A percentile compares a stretch with the other conserved stretches of the same genome.
Evolutionary conservation across 2,329 filamentous ascomycete species (phyloP).

Genomic region (Trichoderma arundinaceum): DNA sequence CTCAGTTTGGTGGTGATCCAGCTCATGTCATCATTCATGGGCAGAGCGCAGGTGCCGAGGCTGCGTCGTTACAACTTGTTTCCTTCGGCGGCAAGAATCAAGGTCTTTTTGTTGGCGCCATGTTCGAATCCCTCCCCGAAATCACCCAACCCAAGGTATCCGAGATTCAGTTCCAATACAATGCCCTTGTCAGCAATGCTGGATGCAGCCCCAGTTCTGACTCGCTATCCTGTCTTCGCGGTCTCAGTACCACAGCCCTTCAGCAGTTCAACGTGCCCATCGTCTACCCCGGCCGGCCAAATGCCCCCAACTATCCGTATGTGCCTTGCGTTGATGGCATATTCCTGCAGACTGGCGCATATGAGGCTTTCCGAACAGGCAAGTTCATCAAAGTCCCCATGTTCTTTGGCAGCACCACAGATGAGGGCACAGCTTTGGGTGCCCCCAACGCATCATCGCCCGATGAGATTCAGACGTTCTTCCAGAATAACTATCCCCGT

Average conservation of each 20-base stretch:
- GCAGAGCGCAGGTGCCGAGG: conserved; percentile 69
- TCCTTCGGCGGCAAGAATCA: conserved; percentile 57
- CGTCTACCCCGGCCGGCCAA: conserved; percentile 38
- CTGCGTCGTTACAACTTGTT: conserved; percentile 66
- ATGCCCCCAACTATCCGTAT: conserved; percentile 57
- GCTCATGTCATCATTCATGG: conserved; percentile 71
- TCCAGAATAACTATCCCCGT: conserved; percentile 24
- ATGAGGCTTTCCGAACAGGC: conserved; percentile 54
- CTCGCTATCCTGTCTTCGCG: conserved; percentile 54
- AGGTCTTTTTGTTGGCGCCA: conserved; percentile 57
- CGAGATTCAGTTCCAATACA: conserved; percentile 29
- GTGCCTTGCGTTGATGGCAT: conserved; percentile 60
- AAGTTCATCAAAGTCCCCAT: conserved; percentile 60
- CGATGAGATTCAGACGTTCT: conserved; percentile 13
- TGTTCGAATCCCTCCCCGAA: conserved; percentile 59
- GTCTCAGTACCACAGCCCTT: conserved; percentile 48
- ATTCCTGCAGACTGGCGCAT: conserved; percentile 56
- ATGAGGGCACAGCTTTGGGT: conserved; percentile 47
- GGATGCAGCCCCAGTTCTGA: conserved; percentile 39
- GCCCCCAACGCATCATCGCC: conserved; percentile 26
- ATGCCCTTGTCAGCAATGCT: conserved; percentile 20
- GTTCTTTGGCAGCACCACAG: conserved; percentile 51
- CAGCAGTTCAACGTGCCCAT: conserved; percentile 52
- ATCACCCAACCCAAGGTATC: conserved; percentile 50
- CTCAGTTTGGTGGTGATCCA: conserved; percentile 34